Conservation (phyloP, 2,329 filamentous ascomycete genomes). For the Mycosphaerella sp. region DNA sequence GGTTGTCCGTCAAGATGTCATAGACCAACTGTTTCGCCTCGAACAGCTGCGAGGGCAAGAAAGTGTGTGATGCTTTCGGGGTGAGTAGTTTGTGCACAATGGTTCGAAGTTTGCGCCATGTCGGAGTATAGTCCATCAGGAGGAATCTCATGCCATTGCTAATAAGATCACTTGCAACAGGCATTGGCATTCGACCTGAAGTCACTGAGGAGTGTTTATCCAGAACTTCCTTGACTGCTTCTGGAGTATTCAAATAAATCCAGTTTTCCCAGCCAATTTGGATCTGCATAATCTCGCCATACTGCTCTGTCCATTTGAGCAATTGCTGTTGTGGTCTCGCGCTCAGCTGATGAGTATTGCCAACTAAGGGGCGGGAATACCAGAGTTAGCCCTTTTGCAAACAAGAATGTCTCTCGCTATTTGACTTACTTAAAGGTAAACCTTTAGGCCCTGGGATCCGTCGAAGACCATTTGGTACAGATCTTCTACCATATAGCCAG, state of each 20-base stretch:
- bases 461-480: too few species aligned
- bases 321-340: too few species aligned
- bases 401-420: too few species aligned
- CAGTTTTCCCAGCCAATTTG: constrained; percentile 1
- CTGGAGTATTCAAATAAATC: background rate
- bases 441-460: too few species aligned
- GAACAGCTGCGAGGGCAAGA: background rate
- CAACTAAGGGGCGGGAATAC: too few species aligned
- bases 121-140: background rate
- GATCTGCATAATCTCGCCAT: background rate
- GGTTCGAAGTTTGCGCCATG: background rate
- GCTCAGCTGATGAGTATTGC: too few species aligned
- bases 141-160: background rate
- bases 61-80: background rate
- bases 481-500: too few species aligned
- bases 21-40: constrained; percentile 1
- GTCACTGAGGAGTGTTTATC: constrained; percentile 1
- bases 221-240: background rate
- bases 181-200: background rate
- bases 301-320: background rate
- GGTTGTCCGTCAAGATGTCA: background rate
- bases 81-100: background rate
- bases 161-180: background rate
- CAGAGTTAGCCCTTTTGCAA: too few species aligned
- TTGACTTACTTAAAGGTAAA: too few species aligned